Conservation (phyloP, 306 rosid species). For the Biancaea sappan region DNA sequence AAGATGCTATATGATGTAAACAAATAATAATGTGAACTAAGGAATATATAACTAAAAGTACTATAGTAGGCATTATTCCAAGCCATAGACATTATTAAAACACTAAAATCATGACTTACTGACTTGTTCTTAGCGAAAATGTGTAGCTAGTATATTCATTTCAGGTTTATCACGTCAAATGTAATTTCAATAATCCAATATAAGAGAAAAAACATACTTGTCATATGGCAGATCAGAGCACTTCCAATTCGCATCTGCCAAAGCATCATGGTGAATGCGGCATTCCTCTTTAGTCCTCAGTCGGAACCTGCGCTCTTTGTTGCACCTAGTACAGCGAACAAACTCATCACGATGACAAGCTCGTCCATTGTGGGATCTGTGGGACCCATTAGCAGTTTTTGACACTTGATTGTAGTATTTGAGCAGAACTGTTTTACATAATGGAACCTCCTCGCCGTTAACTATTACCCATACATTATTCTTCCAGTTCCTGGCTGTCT, state of each 20-base stretch:
- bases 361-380: conserved; percentile 61
- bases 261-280: conserved; percentile 66
- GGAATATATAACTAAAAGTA: background rate
- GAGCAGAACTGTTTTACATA: conserved; percentile 72
- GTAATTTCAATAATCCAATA: background rate
- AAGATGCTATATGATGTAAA: background rate
- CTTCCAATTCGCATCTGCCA: conserved; percentile 61
- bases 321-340: conserved; percentile 57
- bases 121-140: background rate
- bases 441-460: conserved; percentile 78
- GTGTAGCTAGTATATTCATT: background rate
- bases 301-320: conserved; percentile 74
- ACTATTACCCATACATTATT: conserved; percentile 80
- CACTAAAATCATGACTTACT: background rate
- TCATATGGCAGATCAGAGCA: conserved; percentile 61
- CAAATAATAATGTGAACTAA: background rate
- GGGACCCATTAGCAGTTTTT: conserved; percentile 56
- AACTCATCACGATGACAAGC: conserved; percentile 76
- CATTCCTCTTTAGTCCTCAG: conserved; percentile 70
- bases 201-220: conserved; percentile 22
- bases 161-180: background rate
- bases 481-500: conserved; percentile 86
- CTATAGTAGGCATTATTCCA: background rate
- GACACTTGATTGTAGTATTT: conserved; percentile 68
- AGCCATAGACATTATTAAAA: background rate